These are phyloP conservation scores for Bjerkandera adusta DNA, from an alignment of 1,284 basidiomycete genomes.

Conservation along the genomic window DNA sequence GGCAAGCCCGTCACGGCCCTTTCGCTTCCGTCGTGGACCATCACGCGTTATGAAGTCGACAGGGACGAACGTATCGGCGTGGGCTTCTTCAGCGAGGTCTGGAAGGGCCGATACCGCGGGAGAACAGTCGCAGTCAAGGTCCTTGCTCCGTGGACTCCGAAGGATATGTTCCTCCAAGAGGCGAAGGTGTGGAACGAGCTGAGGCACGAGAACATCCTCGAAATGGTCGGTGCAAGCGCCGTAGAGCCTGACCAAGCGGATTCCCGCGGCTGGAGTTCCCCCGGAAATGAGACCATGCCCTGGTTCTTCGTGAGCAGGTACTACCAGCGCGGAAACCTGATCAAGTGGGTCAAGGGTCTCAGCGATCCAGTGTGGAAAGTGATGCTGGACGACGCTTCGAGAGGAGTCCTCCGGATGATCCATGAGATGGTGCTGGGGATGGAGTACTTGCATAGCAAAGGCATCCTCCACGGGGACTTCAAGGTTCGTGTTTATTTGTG, in stretches of 20 bases:
- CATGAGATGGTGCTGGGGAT: constrained; percentile 75
- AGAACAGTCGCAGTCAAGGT: constrained; percentile 55
- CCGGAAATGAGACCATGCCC: constrained; percentile 17
- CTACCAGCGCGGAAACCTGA: constrained; percentile 41
- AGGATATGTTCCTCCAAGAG: constrained; percentile 36
- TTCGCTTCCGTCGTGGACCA: constrained; percentile 69
- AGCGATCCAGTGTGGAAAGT: constrained; percentile 9
- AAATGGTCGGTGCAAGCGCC: constrained; percentile 25
- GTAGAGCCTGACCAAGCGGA: not conserved
- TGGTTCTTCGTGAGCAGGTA: constrained; percentile 62
- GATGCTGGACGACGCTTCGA: constrained; percentile 24
- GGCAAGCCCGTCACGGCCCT: constrained; percentile 18
- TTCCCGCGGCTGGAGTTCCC: not conserved
- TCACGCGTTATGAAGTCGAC: constrained; percentile 68
- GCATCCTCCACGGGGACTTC: constrained; percentile 71
- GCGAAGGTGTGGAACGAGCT: constrained; percentile 38
- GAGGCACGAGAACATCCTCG: constrained; percentile 39
- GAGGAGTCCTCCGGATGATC: constrained; percentile 57
- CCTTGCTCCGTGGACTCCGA: constrained; percentile 37
- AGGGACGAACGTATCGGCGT: constrained; percentile 60
- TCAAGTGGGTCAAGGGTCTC: constrained; percentile 44
- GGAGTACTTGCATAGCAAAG: constrained; percentile 66
- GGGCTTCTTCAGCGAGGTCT: constrained; percentile 72
- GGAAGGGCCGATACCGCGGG: constrained; percentile 60
- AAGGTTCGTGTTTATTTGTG: constrained; percentile 42